These are phyloP conservation scores for Hsuehochloa calcarea DNA, from an alignment of 176 grass and related monocot species.

Conservation along the genomic window DNA sequence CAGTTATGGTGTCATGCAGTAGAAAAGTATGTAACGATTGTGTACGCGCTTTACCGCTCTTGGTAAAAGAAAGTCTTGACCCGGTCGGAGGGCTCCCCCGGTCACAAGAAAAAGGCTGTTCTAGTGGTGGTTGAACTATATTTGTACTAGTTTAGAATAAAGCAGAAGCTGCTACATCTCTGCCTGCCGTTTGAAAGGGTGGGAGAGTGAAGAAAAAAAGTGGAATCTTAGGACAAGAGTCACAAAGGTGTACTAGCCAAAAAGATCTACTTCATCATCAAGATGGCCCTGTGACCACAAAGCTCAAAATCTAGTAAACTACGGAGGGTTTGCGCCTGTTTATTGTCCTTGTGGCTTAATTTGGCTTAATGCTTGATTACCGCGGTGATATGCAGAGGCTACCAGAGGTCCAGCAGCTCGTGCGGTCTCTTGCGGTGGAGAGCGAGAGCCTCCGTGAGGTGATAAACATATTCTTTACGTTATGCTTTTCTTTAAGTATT, in stretches of 20 bases:
- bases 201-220: constrained; percentile 24
- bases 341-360: not conserved
- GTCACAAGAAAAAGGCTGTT: constrained; percentile 18
- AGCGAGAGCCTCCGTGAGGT: constrained; percentile 52
- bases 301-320: not conserved
- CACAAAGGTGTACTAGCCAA: constrained; percentile 26
- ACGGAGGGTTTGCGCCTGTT: not conserved
- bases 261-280: constrained; percentile 35
- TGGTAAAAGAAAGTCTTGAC: not conserved
- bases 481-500: not conserved
- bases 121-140: constrained; percentile 40
- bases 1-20: not conserved
- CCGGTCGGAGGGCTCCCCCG: not conserved
- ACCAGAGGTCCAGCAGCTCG: constrained; percentile 56
- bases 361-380: constrained; percentile 13
- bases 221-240: constrained; percentile 42
- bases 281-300: constrained; percentile 33
- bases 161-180: constrained; percentile 27
- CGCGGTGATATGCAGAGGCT: constrained; percentile 43
- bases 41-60: constrained; percentile 27
- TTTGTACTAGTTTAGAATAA: constrained; percentile 36
- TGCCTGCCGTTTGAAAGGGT: constrained; percentile 27
- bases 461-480: not conserved
- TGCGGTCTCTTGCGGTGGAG: constrained; percentile 48
- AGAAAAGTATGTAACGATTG: constrained; percentile 14